Evolutionary conservation across 2,329 filamentous ascomycete species (phyloP), one percentile per base, ranked within the genome.

Genomic region (Calonectria multiphialidica): DNA sequence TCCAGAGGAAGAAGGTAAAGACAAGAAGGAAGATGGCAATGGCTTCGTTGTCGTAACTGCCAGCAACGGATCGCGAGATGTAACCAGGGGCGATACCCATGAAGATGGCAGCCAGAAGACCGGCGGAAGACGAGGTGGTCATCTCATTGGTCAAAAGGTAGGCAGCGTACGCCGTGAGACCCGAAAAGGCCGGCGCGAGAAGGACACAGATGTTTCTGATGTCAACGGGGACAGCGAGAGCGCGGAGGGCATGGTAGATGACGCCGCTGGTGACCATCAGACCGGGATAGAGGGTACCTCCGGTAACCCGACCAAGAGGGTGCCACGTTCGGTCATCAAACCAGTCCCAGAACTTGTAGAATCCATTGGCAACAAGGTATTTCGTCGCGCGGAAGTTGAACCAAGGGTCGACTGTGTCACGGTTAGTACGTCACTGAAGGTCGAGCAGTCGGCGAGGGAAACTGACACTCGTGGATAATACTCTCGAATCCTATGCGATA

Each of bases 271-370:
- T 99, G 80, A 99, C 97, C 97, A 99, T 99, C 81, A 99, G 90
- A 80, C 97, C 97, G 63, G 97, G 97, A 84, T 99, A 99, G 75
- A 99, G 91, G n/a, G 97, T 99, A 82, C 97, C 97, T 86, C 97
- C 97, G 72, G 97, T 99, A 82, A 99, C 97, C 88, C 97, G 95
- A 80, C 97, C 97, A 74, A 99, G 93, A 80, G 97, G 97, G 86
- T 99, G 96, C 97, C 97, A 99, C 91, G 97, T 99, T 88, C 97
- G 93, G 88, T 99, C 97, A 86, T 99, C 97, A 82, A 99, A 99
- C 97, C 97, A 99, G 85, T 99, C 96, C 97, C 97, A 99, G 84
- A 99, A 99, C 85, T 94, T 95, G 86, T 98, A 97, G 87, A 99
- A 98, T 80, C 97, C 97, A 92, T 99, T 92, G 82, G 96, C 91